Evolutionary conservation across 495 filamentous ascomycete genomes (phyloP).

Genomic region (Oidiodendron maius): DNA sequence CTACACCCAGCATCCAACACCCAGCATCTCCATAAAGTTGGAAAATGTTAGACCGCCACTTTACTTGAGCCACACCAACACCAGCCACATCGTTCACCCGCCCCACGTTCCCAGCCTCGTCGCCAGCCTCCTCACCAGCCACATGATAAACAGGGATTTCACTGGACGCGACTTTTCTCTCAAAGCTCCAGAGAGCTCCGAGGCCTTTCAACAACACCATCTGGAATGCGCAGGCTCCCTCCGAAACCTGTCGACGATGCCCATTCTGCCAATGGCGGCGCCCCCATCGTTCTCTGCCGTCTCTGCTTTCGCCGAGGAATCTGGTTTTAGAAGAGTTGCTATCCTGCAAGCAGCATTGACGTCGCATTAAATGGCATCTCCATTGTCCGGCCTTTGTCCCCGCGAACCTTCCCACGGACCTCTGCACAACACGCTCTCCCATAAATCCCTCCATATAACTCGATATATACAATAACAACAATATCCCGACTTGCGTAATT

Average conservation of each 20-base stretch:
- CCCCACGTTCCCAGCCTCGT: no score
- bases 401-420: conserved; percentile 9
- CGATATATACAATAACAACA: neutral
- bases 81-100: no score
- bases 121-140: no score
- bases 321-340: conserved; percentile 5
- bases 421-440: conserved; percentile 9
- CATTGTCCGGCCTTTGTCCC: conserved; percentile 15
- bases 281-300: neutral
- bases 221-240: neutral
- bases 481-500: conserved; percentile 1
- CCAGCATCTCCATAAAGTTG: no score
- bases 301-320: conserved; percentile 13
- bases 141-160: neutral
- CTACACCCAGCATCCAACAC: no score
- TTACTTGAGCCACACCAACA: no score
- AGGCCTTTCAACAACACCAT: neutral
- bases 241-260: neutral
- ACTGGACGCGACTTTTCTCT: neutral
- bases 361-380: conserved; percentile 18
- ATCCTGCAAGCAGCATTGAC: conserved; percentile 2
- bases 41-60: no score
- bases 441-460: neutral
- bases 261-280: neutral
- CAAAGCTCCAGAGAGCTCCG: neutral